Evolutionary conservation across 148 eudicot genomes (phyloP).

Genomic region (Camellia lanceoleosa): DNA sequence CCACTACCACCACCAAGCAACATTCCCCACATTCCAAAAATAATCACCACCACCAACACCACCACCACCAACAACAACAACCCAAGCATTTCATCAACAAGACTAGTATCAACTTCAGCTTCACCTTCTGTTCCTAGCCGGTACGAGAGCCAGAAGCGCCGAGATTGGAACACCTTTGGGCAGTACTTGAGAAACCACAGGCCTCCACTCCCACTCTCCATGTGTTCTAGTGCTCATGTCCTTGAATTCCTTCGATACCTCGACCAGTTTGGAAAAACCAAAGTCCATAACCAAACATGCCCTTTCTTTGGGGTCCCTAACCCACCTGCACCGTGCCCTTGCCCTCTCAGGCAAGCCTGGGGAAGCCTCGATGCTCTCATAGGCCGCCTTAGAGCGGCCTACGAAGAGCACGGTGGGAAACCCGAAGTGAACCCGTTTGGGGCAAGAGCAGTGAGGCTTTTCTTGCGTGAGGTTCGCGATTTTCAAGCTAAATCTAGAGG

Average conservation of each 20-base stretch:
- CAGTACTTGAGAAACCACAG: slow-evolving; percentile 63
- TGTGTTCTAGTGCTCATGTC: slow-evolving; percentile 65
- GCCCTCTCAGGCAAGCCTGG: slow-evolving; percentile 7
- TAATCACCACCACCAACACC: neutral
- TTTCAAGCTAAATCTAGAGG: slow-evolving; percentile 3
- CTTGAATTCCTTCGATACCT: slow-evolving; percentile 54
- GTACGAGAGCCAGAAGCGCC: slow-evolving; percentile 62
- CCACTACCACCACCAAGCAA: neutral
- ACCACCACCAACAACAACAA: slow-evolving; percentile 2
- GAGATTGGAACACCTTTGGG: slow-evolving; percentile 69
- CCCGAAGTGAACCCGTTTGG: neutral
- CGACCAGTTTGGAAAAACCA: slow-evolving; percentile 20
- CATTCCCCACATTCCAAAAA: neutral
- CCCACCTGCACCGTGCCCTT: slow-evolving; percentile 1
- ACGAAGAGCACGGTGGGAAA: neutral
- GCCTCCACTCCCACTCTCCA: slow-evolving; percentile 47
- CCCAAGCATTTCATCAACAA: slow-evolving; percentile 9
- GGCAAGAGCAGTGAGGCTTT: neutral
- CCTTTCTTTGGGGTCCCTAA: neutral
- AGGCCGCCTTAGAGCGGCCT: slow-evolving; percentile 1
- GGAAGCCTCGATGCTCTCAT: neutral
- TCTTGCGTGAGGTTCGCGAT: neutral
- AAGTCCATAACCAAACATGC: neutral
- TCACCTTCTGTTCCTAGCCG: slow-evolving; percentile 31
- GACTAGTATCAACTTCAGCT: neutral